Base-by-base conservation (phyloP, 2,329 filamentous ascomycete genomes). In the Botrytis fabae region DNA sequence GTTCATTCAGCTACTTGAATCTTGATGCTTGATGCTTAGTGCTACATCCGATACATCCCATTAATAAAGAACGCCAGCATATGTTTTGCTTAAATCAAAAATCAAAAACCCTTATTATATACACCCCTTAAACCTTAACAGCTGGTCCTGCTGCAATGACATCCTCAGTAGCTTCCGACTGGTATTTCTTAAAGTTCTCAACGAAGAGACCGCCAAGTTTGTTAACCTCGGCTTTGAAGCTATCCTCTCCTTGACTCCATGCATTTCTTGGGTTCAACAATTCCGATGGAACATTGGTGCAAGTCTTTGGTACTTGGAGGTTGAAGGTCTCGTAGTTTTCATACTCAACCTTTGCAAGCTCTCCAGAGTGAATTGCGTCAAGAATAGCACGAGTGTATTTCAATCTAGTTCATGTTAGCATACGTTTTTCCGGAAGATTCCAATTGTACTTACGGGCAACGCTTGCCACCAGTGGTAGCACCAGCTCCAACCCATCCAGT, bases 351-450 rank as follows among this genome's bases (percentile, higher is more conserved):
- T 97, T 93, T 81, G 94, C 94, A 78, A 99, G 93, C 85, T 97
- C 94, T 79, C 96, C 96, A 70, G 90, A 95, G 91, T 99, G 96
- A 85, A 99, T 98, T 82, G 95, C 93, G 84, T 99, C 95, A 79
- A 99, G 91, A 83, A 99, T 98, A 80, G 96, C 95, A 80, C 96
- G 95, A 57, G 96, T 99, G 88, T 98, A 99, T 87, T 98, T 98
- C 83, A 98, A 89, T 76, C 80, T 81, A 59, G 65, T 14, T 6
- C 44, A 28, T 69, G 62, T 78, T 75, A 77, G 75, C 69, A 70
- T 59, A 25, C 25, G 38, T 42, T 57, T 28, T 46, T 25, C n/a
- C 3, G 25, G 51, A n/a, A 18, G 16, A 25, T 57, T 46, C 35
- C 18, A 12, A 12, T 25, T 66, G n/a, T 57, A 78, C 79, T 76